Evolutionary conservation across 306 rosid genomes (phyloP).

Genomic region (Prunus armeniaca): DNA sequence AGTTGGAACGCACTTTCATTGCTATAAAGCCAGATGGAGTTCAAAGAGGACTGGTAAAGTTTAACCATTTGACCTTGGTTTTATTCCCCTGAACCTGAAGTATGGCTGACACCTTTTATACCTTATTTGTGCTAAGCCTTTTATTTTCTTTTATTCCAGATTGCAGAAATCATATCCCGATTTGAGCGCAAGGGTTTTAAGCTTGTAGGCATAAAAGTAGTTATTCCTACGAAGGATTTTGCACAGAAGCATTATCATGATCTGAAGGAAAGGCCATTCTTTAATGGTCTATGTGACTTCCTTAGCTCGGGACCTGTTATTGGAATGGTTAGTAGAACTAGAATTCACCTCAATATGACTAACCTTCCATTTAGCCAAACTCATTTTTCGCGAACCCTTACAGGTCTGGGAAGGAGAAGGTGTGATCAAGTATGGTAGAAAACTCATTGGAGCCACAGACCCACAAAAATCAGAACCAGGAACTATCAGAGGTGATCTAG

Average conservation of each 20-base stretch:
- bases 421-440: slow-evolving; percentile 80
- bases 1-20: slow-evolving; percentile 90
- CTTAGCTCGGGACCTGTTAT: slow-evolving; percentile 95
- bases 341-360: slow-evolving; percentile 2
- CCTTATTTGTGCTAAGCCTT: slow-evolving; percentile 9
- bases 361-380: neutral
- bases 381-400: slow-evolving; percentile 2
- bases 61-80: neutral
- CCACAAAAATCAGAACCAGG: slow-evolving; percentile 98
- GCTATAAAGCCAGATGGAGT: slow-evolving; percentile 98
- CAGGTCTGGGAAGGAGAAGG: slow-evolving; percentile 99
- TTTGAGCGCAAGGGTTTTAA: slow-evolving; percentile 88
- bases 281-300: slow-evolving; percentile 80
- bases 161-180: slow-evolving; percentile 86
- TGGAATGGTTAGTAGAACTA: slow-evolving; percentile 77
- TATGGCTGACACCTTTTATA: neutral
- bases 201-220: slow-evolving; percentile 83
- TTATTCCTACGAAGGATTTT: slow-evolving; percentile 77
- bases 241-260: slow-evolving; percentile 92
- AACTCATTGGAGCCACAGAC: slow-evolving; percentile 94
- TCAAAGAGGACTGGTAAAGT: slow-evolving; percentile 85
- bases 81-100: neutral
- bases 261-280: slow-evolving; percentile 86
- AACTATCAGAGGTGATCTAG: slow-evolving; percentile 92
- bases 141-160: slow-evolving; percentile 36